Base-by-base conservation (phyloP, 768 basidiomycete genomes). In the Leccinum rimulosum region DNA sequence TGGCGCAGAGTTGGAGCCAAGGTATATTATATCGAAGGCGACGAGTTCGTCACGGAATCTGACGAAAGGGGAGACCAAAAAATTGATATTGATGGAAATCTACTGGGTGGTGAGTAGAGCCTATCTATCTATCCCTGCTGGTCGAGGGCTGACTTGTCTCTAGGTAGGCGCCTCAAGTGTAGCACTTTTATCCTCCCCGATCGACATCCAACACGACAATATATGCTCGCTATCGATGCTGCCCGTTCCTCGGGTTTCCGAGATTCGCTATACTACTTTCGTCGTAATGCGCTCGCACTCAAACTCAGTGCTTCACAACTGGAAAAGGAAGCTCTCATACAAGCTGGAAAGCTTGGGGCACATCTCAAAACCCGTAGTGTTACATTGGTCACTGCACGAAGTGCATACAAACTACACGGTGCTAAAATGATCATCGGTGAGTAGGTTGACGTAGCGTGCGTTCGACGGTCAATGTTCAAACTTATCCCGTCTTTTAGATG, bases 261-360 rank as follows among this genome's bases (percentile, higher is more conserved):
- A 51, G 97, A 98, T 73, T 98, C 97, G 9, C 78, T 98, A n/a
- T 97, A 98, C 74, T 98, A 98, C 74, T 95, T 98, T 75, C 89
- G 97, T 3, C 84, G 94, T 6, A 97, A 96, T 63, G 85, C 86
- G 0, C 85, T 93, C 30, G 89, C 96, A 15, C 80, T 95, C 78
- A 98, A 98, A 74, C 82, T 97, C 60, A 89, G 88, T 62, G 93
- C 93, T 33, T 91, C 88, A 0, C 89, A 93, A 58, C 81, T 84
- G 17, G 97, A 98, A 75, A 97, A 98, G 71, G 93, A 98, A 64
- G 85, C 87, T 61, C 86, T 98, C 66, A 97, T 99, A 66, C 82
- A 86, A 45, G 84, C 84, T 52, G 94, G 94, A 3, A 90, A 93
- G 69, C 84, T 99, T 0, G 91, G 92, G 49, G 86, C 88, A 0